Evolutionary conservation across 2,329 filamentous ascomycete species (phyloP).

Genomic region (Trichoderma koningii): DNA sequence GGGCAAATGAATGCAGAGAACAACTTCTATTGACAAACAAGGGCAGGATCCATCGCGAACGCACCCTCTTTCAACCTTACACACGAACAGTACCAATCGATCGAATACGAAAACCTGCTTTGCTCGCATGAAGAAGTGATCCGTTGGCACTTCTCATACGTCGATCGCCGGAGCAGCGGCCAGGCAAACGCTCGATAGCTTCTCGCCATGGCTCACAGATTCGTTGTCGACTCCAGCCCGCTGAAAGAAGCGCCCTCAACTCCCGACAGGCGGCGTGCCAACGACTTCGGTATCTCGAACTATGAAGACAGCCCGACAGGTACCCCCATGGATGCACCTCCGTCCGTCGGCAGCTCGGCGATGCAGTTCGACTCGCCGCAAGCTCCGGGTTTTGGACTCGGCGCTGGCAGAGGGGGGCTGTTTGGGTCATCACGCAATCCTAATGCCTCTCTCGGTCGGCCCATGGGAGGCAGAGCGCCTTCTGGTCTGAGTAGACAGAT

Average conservation of each 20-base stretch:
- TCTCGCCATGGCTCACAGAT: conserved; percentile 45
- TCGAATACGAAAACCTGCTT: not conserved
- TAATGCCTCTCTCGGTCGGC: conserved; percentile 52
- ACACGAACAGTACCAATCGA: not conserved
- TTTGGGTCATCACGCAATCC: conserved; percentile 43
- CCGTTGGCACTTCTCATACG: not conserved
- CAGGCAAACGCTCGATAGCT: conserved; percentile 6
- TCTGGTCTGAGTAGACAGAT: conserved; percentile 54
- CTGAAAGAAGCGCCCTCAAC: conserved; percentile 52
- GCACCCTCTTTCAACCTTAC: not conserved
- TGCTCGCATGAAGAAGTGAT: conserved; percentile 20
- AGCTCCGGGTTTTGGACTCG: conserved; percentile 44
- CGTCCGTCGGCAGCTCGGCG: conserved; percentile 57
- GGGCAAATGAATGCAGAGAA: conserved; percentile 15
- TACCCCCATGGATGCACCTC: conserved; percentile 55
- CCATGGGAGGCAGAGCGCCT: conserved; percentile 50
- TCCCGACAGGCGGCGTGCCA: conserved; percentile 46
- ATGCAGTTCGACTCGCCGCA: conserved; percentile 47
- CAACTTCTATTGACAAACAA: conserved; percentile 16
- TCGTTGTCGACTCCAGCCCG: conserved; percentile 48
- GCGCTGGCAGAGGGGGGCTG: conserved; percentile 40
- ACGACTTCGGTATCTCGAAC: conserved; percentile 41
- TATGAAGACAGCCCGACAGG: conserved; percentile 53
- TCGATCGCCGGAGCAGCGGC: not conserved
- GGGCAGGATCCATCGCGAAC: not conserved